Evolutionary conservation across 2,329 filamentous ascomycete genomes (phyloP), one percentile per base, ranked within the genome.

Genomic region (Lasiodiplodia theobromae): DNA sequence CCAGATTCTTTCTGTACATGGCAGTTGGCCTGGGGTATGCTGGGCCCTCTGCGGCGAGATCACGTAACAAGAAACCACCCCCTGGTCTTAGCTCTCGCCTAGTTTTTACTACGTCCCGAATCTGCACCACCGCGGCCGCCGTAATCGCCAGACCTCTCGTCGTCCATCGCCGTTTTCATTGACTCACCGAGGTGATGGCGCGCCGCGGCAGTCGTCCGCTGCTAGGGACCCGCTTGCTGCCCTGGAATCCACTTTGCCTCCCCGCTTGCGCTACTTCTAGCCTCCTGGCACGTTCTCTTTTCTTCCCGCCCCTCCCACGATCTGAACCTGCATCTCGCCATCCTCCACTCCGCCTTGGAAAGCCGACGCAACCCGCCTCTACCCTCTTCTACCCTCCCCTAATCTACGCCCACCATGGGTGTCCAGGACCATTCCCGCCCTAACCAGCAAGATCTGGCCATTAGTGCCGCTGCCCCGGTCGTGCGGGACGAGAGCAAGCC

Each of bases 31-130:
- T 38, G 60, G 60, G 25, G 18, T 34, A 38, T 31, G 18, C 64
- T 67, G 65, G 65, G 34, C 40, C 38, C 52, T 67, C 31, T 56
- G 52, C 65, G 65, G 65, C 25, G 25, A n/a, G n/a, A 67, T 52
- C 58, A 67, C 65, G 65, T 67, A 58, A 67, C 65, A 58, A 21
- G 53, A 67, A 67, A 67, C 65, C 65, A 67, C 65, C 65, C 6
- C 65, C n/a, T 52, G 65, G 65, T 21, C 53, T 56, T 44, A 58
- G 65, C 65, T 58, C 37, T 52, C 63, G 52, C 54, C 53, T 57
- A 56, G 58, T 52, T 67, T 67, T 67, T 49, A 12, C 31, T 18
- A 16, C 28, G 25, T 47, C 44, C 47, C 44, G 12, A 31, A 57
- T 8, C 40, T 52, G 12, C n/a, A 21, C 37, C 57, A 47, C 12